Percentiles rank a stretch among this genome's conserved stretches.
phyloP scores from a whole-genome alignment of 306 rosid genomes.

The Rosa lucieae region DNA sequence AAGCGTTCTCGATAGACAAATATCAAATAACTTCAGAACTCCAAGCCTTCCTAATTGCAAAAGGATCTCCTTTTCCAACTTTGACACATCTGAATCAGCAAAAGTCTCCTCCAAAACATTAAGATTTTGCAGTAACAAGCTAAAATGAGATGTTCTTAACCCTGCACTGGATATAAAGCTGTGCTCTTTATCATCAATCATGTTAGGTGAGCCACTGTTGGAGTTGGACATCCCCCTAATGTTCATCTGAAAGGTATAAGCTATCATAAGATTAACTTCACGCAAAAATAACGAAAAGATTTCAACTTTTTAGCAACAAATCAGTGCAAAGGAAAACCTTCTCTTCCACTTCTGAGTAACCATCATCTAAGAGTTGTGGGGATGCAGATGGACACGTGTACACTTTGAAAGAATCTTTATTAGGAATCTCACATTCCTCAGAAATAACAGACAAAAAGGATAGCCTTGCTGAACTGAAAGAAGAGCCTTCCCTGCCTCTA shows the following conservation, averaged over 20 bases:
- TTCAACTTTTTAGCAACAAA: not conserved
- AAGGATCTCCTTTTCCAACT: conserved; percentile 62
- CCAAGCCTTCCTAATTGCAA: conserved; percentile 73
- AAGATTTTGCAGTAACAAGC: conserved; percentile 71
- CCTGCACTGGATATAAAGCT: conserved; percentile 16
- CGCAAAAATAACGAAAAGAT: not conserved
- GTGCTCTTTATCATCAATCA: conserved; percentile 33
- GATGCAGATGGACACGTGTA: conserved; percentile 45
- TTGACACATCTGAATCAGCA: conserved; percentile 52
- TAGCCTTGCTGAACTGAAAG: conserved; percentile 47
- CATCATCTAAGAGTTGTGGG: conserved; percentile 42
- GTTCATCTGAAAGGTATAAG: conserved; percentile 41
- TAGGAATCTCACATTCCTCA: conserved; percentile 58
- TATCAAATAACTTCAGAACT: conserved; percentile 58
- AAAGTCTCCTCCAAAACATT: conserved; percentile 71
- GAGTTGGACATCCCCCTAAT: conserved; percentile 41
- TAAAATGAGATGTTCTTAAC: conserved; percentile 43
- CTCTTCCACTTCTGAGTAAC: conserved; percentile 48
- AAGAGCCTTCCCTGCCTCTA: conserved; percentile 58
- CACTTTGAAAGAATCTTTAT: conserved; percentile 50
- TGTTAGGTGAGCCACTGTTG: conserved; percentile 25
- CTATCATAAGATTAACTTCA: conserved; percentile 18
- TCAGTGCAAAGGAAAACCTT: conserved; percentile 38
- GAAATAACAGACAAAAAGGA: conserved; percentile 51
- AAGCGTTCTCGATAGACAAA: conserved; percentile 53